Evolutionary conservation across 106 monocot genomes (phyloP), one percentile per base, ranked within the genome.

Genomic region (Xerophyta viscosa): DNA sequence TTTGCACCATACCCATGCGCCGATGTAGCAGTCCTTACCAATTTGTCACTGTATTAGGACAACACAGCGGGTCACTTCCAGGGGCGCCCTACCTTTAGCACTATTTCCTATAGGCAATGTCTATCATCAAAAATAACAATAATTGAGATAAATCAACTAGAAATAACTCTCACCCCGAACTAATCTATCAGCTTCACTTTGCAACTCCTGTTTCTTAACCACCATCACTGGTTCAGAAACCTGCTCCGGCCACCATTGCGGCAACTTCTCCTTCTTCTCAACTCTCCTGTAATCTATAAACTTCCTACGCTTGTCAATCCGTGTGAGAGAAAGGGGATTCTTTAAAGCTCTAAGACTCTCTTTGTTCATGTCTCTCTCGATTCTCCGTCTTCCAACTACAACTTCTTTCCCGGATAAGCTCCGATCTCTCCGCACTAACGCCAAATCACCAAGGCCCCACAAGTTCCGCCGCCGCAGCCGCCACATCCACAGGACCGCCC

Each of bases 351-450:
- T 46, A 43, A 43, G 55, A 60, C 42, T 45, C 57, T 31, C 61
- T 33, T 36, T n/a, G 1, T 54, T 37, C 29, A n/a, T 17, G 12
- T 52, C 63, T 41, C 52, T 33, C 39, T 57, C 27, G 20, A 29
- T 48, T 11, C 22, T 15, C 39, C 61, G 52, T 61, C 57, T 83
- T 56, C 62, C 84, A 2, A 96, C 88, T 12, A 88, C 84, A 15
- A 96, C 84, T 66, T 96, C 94, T 29, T 72, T 84, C 20, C 94
- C 88, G 1, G 78, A 84, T 17, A 96, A 75, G 60, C 94, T 96
- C 44, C 94, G 77, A 28, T 96, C 94, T 63, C 93, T 80, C 49
- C 72, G 46, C 26, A 63, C 60, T 13, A 81, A 68, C 39, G 46
- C 41, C 50, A 45, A 27, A 4, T 33, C 37, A 41, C 66, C 48